Evolutionary conservation across 441 rosid genomes (phyloP), one percentile per base, ranked within the genome.

Genomic region (Jatropha podagrica): DNA sequence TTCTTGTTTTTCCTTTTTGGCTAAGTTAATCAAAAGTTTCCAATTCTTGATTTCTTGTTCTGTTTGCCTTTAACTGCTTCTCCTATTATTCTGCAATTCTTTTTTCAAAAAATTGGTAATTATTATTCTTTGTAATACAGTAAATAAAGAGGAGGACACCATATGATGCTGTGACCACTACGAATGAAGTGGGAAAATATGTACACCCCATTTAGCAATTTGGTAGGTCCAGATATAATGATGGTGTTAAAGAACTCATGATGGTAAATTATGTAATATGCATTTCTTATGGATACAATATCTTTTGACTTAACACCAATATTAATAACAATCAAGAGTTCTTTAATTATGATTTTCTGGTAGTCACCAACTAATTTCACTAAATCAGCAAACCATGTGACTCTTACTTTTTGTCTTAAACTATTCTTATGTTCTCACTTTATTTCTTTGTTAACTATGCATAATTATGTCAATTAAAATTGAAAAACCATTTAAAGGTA

Each of bases 171-270:
- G 54, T 59, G 52, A 51, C 51, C 79, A 68, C 73, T 23, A 69
- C 27, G 44, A 60, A 70, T 40, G 44, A 60, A 70, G 73, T 59
- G 80, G 76, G 73, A n/a, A 63, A 56, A 18, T n/a, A 52, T 64
- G 68, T 59, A 65, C 48, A 42, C 26, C 69, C 60, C 74, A 78
- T 27, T 70, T 48, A 15, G 59, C 65, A 59, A 38, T 49, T 55
- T 77, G 77, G 83, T 80, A 81, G 84, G 81, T 70, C 83, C 82
- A 65, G 65, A 81, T 46, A 9, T 40, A 72, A 83, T 82, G 65
- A 83, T 79, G 62, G 37, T 76, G 83, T 73, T 79, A 23, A 76
- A 59, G 59, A 76, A 60, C 63, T 78, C 80, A 81, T 84, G 65
- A 85, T 85, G 77, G 62, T 69, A 44, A 18, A 18, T 64, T 61